A percentile compares a stretch with the other conserved stretches of the same genome.
Evolutionary conservation across 768 basidiomycete genomes (phyloP).

Genomic region (Amanita subjunquillea): DNA sequence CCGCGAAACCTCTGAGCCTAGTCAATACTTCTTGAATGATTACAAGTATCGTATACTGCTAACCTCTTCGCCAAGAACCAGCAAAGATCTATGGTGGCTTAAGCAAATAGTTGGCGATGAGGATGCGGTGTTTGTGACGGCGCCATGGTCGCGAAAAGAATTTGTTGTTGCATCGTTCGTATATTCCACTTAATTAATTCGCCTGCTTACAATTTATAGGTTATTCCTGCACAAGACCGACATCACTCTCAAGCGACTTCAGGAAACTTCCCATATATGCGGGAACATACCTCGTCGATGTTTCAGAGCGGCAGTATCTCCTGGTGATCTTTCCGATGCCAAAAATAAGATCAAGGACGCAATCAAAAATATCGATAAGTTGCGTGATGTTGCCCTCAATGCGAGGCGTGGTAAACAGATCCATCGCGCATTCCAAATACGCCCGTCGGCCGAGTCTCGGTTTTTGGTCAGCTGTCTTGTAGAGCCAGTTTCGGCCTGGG

Average conservation of each 20-base stretch:
- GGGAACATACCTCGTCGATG: constrained; percentile 7
- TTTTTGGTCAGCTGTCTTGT: neutral
- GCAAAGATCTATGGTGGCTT: constrained; percentile 5
- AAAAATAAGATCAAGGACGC: neutral
- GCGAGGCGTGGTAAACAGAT: neutral
- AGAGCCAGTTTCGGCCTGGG: neutral
- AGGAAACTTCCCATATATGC: neutral
- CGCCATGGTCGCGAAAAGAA: constrained; percentile 6
- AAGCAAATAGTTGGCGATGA: neutral
- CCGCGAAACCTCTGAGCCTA: neutral
- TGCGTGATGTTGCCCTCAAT: neutral
- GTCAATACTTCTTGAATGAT: neutral
- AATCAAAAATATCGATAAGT: neutral
- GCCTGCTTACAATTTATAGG: constrained; percentile 2
- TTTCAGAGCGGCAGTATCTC: neutral
- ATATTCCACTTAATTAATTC: constrained; percentile 1
- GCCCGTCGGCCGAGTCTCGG: neutral
- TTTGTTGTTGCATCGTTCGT: neutral
- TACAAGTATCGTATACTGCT: neutral
- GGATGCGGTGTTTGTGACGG: neutral
- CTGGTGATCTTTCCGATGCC: neutral
- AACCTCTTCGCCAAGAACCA: too few relatives aligned
- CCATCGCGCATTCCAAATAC: constrained; percentile 1
- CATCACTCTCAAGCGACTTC: too few relatives aligned
- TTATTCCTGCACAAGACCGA: neutral